These are phyloP conservation scores for Trichoderma afroharzianum DNA, from an alignment of 2,329 filamentous ascomycete genomes.

Conservation along the genomic window DNA sequence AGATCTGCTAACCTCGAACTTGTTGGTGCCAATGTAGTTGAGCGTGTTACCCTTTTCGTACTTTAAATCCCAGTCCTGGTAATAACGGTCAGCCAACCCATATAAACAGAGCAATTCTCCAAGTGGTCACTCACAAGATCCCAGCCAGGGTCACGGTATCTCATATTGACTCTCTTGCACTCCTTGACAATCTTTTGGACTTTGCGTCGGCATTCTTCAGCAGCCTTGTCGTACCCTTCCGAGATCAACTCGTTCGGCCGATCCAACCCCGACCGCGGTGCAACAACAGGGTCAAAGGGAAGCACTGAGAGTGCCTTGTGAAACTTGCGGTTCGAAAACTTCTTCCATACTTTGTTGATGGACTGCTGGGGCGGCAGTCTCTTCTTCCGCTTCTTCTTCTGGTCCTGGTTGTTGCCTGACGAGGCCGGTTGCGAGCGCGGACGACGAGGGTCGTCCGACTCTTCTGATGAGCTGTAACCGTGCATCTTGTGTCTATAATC, in stretches of 20 bases:
- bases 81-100: slow-evolving; percentile 8
- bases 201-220: slow-evolving; percentile 59
- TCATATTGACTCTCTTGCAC: slow-evolving; percentile 72
- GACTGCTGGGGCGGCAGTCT: slow-evolving; percentile 59
- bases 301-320: slow-evolving; percentile 63
- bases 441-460: slow-evolving; percentile 45
- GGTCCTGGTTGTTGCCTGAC: slow-evolving; percentile 33
- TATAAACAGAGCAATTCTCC: background rate
- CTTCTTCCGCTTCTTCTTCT: slow-evolving; percentile 57
- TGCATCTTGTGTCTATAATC: slow-evolving; percentile 30
- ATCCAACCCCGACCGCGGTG: slow-evolving; percentile 46
- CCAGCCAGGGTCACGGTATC: slow-evolving; percentile 67
- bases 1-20: slow-evolving; percentile 49
- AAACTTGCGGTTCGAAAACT: slow-evolving; percentile 56
- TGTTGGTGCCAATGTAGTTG: slow-evolving; percentile 49
- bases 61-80: slow-evolving; percentile 64
- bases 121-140: slow-evolving; percentile 46
- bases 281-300: slow-evolving; percentile 60
- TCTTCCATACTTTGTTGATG: slow-evolving; percentile 65
- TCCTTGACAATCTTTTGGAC: slow-evolving; percentile 59
- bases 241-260: slow-evolving; percentile 58
- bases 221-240: slow-evolving; percentile 60
- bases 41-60: slow-evolving; percentile 56
- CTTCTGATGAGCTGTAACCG: slow-evolving; percentile 49
- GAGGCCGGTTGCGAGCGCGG: slow-evolving; percentile 34